These are phyloP conservation scores for Pleurostoma richardsiae DNA, from an alignment of 2,329 filamentous ascomycete genomes.

Conservation along the genomic window DNA sequence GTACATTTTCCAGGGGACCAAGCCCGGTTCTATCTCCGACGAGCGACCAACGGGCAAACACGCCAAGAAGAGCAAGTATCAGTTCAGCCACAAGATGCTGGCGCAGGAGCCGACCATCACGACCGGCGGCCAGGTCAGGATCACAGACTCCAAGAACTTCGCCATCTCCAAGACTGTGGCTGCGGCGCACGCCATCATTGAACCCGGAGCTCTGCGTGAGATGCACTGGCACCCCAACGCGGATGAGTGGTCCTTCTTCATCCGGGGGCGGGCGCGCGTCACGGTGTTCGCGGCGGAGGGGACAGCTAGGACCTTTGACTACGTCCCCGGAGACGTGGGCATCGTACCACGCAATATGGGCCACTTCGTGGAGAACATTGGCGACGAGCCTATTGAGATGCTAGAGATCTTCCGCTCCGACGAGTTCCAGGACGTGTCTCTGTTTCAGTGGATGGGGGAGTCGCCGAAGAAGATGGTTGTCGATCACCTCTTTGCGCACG, in stretches of 20 bases:
- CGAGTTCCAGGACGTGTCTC: slow-evolving; percentile 66
- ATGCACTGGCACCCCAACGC: slow-evolving; percentile 81
- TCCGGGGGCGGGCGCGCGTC: slow-evolving; percentile 64
- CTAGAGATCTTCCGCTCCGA: slow-evolving; percentile 71
- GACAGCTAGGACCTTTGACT: slow-evolving; percentile 70
- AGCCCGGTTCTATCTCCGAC: slow-evolving; percentile 58
- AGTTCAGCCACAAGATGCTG: slow-evolving; percentile 69
- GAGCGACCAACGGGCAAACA: slow-evolving; percentile 57
- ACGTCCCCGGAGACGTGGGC: slow-evolving; percentile 68
- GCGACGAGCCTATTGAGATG: slow-evolving; percentile 71
- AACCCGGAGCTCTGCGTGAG: slow-evolving; percentile 68
- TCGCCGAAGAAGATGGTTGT: slow-evolving; percentile 61
- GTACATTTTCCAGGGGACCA: slow-evolving; percentile 71
- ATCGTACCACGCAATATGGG: slow-evolving; percentile 75
- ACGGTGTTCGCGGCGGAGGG: slow-evolving; percentile 70
- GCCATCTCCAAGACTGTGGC: slow-evolving; percentile 68
- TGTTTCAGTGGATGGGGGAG: slow-evolving; percentile 73
- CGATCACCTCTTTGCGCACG: slow-evolving; percentile 61
- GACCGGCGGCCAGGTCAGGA: slow-evolving; percentile 66
- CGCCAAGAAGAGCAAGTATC: slow-evolving; percentile 61
- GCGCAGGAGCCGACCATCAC: slow-evolving; percentile 62
- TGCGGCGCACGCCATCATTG: slow-evolving; percentile 65
- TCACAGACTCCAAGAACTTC: slow-evolving; percentile 73
- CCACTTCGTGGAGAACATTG: slow-evolving; percentile 78
- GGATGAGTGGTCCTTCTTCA: slow-evolving; percentile 79